These are phyloP conservation scores for Vinca minor DNA, from an alignment of 257 asterid species.

Conservation along the genomic window DNA sequence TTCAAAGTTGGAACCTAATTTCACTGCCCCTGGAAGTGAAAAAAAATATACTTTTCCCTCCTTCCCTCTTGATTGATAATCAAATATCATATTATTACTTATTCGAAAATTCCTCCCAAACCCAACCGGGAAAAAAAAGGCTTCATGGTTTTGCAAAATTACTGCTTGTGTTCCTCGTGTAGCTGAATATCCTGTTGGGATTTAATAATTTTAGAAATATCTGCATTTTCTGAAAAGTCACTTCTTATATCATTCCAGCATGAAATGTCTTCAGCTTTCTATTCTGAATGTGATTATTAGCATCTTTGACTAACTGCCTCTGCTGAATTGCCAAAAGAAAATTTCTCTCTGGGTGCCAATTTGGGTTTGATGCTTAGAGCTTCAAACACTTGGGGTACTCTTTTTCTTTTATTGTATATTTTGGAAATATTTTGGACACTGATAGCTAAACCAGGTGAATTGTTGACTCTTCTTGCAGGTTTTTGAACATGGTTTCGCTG, in stretches of 20 bases:
- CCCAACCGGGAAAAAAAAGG: background rate
- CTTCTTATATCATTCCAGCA: no score
- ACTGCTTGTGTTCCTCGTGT: background rate
- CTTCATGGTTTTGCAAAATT: background rate
- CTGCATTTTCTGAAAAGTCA: background rate
- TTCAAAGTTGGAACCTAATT: background rate
- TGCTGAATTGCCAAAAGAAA: background rate
- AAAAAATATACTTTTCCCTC: no score
- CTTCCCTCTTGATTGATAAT: background rate
- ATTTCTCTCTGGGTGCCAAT: background rate
- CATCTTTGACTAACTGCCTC: background rate
- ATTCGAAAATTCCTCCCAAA: background rate
- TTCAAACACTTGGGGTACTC: background rate
- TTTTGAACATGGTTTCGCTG: conserved; percentile 65
- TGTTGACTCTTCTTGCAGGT: conserved; percentile 44
- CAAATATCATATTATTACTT: background rate
- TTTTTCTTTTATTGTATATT: background rate
- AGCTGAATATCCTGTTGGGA: background rate
- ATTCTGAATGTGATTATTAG: background rate
- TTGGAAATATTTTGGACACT: no score
- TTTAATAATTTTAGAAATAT: background rate
- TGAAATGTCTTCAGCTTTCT: background rate
- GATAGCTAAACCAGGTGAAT: background rate
- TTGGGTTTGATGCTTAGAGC: background rate
- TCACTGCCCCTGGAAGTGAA: background rate